Percentiles rank a stretch among this genome's conserved stretches.
Evolutionary conservation across 371 early-diverging fungal species (phyloP).

Genomic region (Mortierella sp.): DNA sequence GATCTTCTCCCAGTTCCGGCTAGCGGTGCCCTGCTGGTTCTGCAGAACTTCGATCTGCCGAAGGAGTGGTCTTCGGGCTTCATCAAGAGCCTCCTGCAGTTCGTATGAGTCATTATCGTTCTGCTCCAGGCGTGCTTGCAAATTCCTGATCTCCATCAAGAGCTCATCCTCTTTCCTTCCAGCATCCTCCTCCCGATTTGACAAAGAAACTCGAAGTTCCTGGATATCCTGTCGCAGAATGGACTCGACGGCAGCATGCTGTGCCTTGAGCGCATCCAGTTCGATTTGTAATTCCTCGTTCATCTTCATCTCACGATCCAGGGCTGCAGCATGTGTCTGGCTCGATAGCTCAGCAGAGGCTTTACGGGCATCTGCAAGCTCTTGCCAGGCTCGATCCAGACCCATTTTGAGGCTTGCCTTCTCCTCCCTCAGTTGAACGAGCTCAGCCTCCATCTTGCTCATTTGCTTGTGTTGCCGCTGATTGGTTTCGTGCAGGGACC

Average conservation of each 20-base stretch:
- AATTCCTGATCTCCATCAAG: constrained; percentile 65
- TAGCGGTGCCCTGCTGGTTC: constrained; percentile 67
- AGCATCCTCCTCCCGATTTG: constrained; percentile 69
- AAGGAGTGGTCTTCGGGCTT: constrained; percentile 69
- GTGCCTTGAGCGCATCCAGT: constrained; percentile 30
- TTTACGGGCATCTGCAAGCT: constrained; percentile 41
- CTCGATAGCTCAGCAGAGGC: constrained; percentile 41
- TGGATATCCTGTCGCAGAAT: constrained; percentile 59
- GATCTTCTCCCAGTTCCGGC: constrained; percentile 72
- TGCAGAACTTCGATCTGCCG: constrained; percentile 79
- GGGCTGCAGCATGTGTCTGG: constrained; percentile 43
- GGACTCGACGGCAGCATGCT: constrained; percentile 24
- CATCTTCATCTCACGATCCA: constrained; percentile 40
- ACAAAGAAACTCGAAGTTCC: constrained; percentile 70
- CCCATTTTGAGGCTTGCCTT: constrained; percentile 61
- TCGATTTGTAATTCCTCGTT: constrained; percentile 38
- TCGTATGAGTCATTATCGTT: constrained; percentile 73
- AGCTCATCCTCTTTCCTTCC: constrained; percentile 72
- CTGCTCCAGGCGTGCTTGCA: constrained; percentile 70
- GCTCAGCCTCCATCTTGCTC: constrained; percentile 69
- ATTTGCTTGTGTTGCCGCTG: constrained; percentile 78
- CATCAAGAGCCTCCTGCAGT: constrained; percentile 63
- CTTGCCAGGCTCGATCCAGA: constrained; percentile 59
- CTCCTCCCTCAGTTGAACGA: constrained; percentile 56
- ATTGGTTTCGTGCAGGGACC: constrained; percentile 24